Conservation (phyloP, 1,284 basidiomycete species). For the Leccinum cinnamomeum region DNA sequence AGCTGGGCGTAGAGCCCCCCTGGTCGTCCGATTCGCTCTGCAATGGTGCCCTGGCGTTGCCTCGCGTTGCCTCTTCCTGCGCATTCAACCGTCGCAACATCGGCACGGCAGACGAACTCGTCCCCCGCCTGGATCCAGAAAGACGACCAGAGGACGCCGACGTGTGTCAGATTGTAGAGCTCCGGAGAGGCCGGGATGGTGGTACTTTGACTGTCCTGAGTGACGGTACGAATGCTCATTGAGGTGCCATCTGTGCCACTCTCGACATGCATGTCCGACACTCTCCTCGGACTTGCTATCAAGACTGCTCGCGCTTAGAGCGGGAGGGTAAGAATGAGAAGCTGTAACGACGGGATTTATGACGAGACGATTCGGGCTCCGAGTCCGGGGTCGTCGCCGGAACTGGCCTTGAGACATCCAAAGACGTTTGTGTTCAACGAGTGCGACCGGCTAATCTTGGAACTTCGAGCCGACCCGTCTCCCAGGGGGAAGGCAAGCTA, state of each 20-base stretch:
- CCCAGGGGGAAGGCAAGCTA: background rate
- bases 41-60: background rate
- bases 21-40: slow-evolving; percentile 6
- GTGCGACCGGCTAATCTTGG: background rate
- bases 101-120: slow-evolving; percentile 11
- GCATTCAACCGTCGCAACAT: slow-evolving; percentile 21
- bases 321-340: slow-evolving; percentile 30
- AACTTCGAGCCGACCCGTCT: background rate
- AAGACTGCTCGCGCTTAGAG: slow-evolving; percentile 14
- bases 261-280: slow-evolving; percentile 3
- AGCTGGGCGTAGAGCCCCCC: slow-evolving; percentile 29
- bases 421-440: background rate
- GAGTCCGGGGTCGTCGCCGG: background rate
- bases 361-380: slow-evolving; percentile 2
- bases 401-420: background rate
- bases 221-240: slow-evolving; percentile 28
- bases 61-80: slow-evolving; percentile 9
- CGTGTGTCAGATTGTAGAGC: slow-evolving; percentile 12
- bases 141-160: slow-evolving; percentile 9
- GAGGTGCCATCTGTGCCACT: slow-evolving; percentile 25
- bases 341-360: slow-evolving; percentile 23
- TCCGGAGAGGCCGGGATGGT: slow-evolving; percentile 9
- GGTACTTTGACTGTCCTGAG: slow-evolving; percentile 27
- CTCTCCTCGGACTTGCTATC: background rate
- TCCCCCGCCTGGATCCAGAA: slow-evolving; percentile 2